Conservation (phyloP, 2,329 filamentous ascomycete genomes). For the Aspergillus melleus region DNA sequence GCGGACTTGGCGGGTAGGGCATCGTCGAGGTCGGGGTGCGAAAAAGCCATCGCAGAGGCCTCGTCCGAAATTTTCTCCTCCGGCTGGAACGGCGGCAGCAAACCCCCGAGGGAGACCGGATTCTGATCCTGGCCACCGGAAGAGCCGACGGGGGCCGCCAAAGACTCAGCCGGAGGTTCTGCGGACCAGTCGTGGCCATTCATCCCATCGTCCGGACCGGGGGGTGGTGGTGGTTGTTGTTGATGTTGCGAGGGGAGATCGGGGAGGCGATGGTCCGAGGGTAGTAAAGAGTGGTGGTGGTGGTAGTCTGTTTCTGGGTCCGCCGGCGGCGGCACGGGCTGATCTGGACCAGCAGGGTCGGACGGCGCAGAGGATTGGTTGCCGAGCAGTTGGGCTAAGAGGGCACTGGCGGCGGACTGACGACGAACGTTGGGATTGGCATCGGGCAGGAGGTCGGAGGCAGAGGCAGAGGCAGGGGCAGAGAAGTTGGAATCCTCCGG, state of each 20-base stretch:
- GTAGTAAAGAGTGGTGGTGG: neutral
- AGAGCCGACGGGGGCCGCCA: constrained; percentile 9
- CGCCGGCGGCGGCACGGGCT: constrained; percentile 6
- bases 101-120: constrained; percentile 2
- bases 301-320: constrained; percentile 2
- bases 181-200: constrained; percentile 14
- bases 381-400: constrained; percentile 44
- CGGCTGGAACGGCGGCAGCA: constrained; percentile 8
- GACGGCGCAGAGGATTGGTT: constrained; percentile 30
- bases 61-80: constrained; percentile 14
- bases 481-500: constrained; percentile 21
- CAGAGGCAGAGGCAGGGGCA: constrained; percentile 16
- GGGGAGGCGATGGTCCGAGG: neutral
- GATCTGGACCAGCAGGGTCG: constrained; percentile 13
- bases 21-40: constrained; percentile 11
- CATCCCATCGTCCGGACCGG: constrained; percentile 7
- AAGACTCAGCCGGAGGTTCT: constrained; percentile 8
- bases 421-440: constrained; percentile 36
- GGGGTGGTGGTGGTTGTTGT: constrained; percentile 1
- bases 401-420: constrained; percentile 42
- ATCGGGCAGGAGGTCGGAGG: constrained; percentile 22
- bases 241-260: too few relatives aligned
- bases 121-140: constrained; percentile 13
- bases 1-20: constrained; percentile 13
- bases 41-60: constrained; percentile 10